phyloP scores from a whole-genome alignment of 2,329 filamentous ascomycete species.

The Ilyonectria robusta region DNA sequence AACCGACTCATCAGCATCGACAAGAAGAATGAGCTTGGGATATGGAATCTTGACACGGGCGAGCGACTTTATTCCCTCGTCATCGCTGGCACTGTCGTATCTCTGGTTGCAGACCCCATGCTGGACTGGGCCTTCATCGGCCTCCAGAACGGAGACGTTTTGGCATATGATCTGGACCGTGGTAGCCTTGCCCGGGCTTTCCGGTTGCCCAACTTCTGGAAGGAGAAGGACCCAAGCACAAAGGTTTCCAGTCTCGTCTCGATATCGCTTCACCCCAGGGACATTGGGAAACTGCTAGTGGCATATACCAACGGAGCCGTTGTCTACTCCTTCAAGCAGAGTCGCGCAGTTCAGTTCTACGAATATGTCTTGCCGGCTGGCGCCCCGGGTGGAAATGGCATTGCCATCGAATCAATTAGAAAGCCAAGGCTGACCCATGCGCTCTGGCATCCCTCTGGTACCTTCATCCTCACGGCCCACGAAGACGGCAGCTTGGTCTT shows the following conservation, averaged over 20 bases:
- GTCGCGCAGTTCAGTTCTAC: slow-evolving; percentile 82
- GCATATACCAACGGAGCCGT: slow-evolving; percentile 92
- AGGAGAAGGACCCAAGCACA: slow-evolving; percentile 77
- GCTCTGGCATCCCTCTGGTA: slow-evolving; percentile 94
- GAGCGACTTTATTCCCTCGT: slow-evolving; percentile 77
- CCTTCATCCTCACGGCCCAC: slow-evolving; percentile 87
- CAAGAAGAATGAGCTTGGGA: slow-evolving; percentile 84
- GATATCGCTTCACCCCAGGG: slow-evolving; percentile 88
- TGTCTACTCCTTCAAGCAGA: slow-evolving; percentile 95
- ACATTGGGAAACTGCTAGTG: slow-evolving; percentile 91
- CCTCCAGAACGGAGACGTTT: slow-evolving; percentile 84
- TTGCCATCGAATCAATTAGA: slow-evolving; percentile 72
- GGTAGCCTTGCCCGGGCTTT: slow-evolving; percentile 79
- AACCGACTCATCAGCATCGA: slow-evolving; percentile 90
- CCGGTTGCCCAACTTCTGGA: slow-evolving; percentile 90
- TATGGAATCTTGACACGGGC: slow-evolving; percentile 85
- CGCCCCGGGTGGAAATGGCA: slow-evolving; percentile 85
- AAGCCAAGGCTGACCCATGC: slow-evolving; percentile 85
- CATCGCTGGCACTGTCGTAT: slow-evolving; percentile 81
- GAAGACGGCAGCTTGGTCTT: slow-evolving; percentile 94
- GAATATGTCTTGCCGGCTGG: slow-evolving; percentile 86
- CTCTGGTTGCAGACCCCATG: slow-evolving; percentile 86
- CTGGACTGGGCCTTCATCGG: slow-evolving; percentile 95
- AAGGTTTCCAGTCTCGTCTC: slow-evolving; percentile 76
- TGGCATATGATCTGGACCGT: slow-evolving; percentile 94